Percentiles rank a stretch among this genome's conserved stretches.
Conservation (phyloP, 495 filamentous ascomycete genomes). For the Trichoderma asperelloides region DNA sequence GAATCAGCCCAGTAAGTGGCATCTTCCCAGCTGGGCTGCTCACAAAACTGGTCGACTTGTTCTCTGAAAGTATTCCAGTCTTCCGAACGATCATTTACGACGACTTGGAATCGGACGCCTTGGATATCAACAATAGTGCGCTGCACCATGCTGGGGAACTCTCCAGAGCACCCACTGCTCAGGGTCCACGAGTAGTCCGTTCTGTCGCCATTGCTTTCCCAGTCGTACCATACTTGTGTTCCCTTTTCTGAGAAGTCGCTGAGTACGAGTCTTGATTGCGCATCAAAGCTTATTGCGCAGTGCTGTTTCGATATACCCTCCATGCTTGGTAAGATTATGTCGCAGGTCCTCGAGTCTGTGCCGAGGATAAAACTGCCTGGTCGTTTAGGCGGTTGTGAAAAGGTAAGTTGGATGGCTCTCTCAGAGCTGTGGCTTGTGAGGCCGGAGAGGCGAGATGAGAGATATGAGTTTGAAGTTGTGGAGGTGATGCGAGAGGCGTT, state of each 20-base stretch:
- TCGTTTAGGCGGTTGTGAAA: not conserved
- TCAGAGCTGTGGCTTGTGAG: not conserved
- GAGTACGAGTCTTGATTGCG: not conserved
- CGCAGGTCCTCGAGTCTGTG: slow-evolving; percentile 9
- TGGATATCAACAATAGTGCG: slow-evolving; percentile 9
- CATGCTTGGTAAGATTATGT: not conserved
- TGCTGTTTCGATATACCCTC: slow-evolving; percentile 4
- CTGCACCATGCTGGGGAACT: slow-evolving; percentile 2
- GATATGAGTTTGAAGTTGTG: not conserved
- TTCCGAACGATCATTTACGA: not conserved
- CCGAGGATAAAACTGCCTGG: slow-evolving; percentile 9
- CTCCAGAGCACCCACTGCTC: not conserved
- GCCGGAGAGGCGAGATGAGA: slow-evolving; percentile 4
- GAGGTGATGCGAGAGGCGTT: slow-evolving; percentile 1
- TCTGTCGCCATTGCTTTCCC: slow-evolving; percentile 10
- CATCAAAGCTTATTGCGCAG: slow-evolving; percentile 8
- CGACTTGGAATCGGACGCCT: slow-evolving; percentile 2
- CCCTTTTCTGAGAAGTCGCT: slow-evolving; percentile 4
- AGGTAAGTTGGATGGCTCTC: slow-evolving; percentile 1
- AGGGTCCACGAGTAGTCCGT: slow-evolving; percentile 4
- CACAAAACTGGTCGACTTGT: slow-evolving; percentile 9
- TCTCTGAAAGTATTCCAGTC: not conserved
- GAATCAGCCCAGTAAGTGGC: not conserved
- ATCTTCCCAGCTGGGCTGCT: slow-evolving; percentile 1
- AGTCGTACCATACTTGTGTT: slow-evolving; percentile 10